Conservation (phyloP, 1,284 basidiomycete genomes). For the Pyrrhoderma lamaoense region DNA sequence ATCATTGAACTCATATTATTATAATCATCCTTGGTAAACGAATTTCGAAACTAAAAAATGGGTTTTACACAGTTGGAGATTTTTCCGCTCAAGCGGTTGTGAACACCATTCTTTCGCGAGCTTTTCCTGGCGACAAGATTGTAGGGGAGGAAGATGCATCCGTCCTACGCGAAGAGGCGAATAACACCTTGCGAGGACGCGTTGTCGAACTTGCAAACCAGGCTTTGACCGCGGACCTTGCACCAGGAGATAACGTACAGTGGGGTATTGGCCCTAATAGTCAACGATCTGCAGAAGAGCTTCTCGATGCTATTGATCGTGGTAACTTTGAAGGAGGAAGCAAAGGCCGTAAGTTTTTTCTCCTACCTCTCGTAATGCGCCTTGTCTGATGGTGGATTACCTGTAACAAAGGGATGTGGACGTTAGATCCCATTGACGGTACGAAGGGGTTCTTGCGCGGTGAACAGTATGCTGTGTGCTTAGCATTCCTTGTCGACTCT, state of each 20-base stretch:
- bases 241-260: conserved; percentile 39
- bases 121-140: conserved; percentile 84
- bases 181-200: conserved; percentile 50
- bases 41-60: no score
- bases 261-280: conserved; percentile 64
- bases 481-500: conserved; percentile 84
- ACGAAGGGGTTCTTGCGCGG: conserved; percentile 95
- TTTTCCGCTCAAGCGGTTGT: conserved; percentile 88
- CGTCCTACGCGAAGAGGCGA: conserved; percentile 58
- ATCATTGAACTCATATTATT: conserved; percentile 1
- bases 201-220: conserved; percentile 84
- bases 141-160: conserved; percentile 94
- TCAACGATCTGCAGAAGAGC: conserved; percentile 43
- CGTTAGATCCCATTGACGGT: conserved; percentile 88
- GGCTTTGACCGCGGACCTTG: conserved; percentile 55
- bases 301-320: conserved; percentile 82
- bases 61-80: conserved; percentile 64
- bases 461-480: conserved; percentile 95
- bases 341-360: conserved; percentile 58
- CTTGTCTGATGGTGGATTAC: neutral
- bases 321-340: conserved; percentile 77
- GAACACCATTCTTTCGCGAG: conserved; percentile 64
- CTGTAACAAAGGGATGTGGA: conserved; percentile 65
- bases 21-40: neutral
- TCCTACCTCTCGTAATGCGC: no score